phyloP scores from a whole-genome alignment of 192 early-diverging fungal genomes.

The Anaeromyces robustus region DNA sequence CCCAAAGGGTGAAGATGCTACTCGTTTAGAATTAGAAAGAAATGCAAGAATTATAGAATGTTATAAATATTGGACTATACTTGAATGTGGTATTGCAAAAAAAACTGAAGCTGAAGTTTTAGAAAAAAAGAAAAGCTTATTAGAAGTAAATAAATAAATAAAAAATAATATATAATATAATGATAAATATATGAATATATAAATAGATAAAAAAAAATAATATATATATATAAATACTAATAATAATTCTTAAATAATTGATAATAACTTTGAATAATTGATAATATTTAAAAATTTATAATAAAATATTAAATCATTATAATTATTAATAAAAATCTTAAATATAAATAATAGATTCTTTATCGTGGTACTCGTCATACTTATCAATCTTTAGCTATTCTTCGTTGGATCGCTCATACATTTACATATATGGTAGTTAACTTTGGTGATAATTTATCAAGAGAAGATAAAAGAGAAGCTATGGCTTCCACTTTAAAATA shows the following conservation, averaged over 20 bases:
- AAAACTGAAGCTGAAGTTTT: slow-evolving; percentile 14
- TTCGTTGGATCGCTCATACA: slow-evolving; percentile 27
- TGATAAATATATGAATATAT: slow-evolving; percentile 1
- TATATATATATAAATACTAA: too few relatives aligned
- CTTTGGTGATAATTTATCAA: slow-evolving; percentile 19
- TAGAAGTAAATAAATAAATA: slow-evolving; percentile 23
- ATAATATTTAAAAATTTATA: too few relatives aligned
- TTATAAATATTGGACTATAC: slow-evolving; percentile 25
- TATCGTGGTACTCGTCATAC: slow-evolving; percentile 32
- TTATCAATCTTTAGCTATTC: slow-evolving; percentile 26
- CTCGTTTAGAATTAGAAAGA: slow-evolving; percentile 2
- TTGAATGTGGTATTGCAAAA: slow-evolving; percentile 7
- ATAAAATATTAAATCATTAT: too few relatives aligned
- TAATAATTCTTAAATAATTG: too few relatives aligned
- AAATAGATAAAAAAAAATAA: background rate
- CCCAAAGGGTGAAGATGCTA: slow-evolving; percentile 19
- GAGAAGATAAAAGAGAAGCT: slow-evolving; percentile 22
- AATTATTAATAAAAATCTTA: too few relatives aligned
- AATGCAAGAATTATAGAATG: slow-evolving; percentile 14
- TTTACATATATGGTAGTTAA: slow-evolving; percentile 18
- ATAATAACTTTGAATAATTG: too few relatives aligned
- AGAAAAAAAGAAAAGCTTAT: slow-evolving; percentile 19
- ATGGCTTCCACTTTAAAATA: slow-evolving; percentile 12
- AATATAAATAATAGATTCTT: slow-evolving; percentile 11
- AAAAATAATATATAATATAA: too few relatives aligned